Conservation (phyloP, 192 early-diverging fungal species). For the Coemansia guatemalensis region DNA sequence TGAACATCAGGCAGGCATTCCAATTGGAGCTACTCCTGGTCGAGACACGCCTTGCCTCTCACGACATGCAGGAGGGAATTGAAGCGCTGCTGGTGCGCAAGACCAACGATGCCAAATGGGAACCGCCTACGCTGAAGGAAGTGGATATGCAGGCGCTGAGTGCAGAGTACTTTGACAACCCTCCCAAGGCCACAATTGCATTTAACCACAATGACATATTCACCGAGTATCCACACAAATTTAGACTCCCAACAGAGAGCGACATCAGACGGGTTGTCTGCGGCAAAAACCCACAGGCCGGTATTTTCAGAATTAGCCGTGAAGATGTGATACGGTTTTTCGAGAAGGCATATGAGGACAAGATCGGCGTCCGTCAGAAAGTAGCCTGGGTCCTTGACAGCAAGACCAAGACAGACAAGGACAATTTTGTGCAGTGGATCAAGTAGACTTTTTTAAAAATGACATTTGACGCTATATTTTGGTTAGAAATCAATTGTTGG, state of each 20-base stretch:
- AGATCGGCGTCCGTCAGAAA: constrained; percentile 68
- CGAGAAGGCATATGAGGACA: constrained; percentile 56
- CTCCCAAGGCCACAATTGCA: constrained; percentile 23
- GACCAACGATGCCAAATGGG: constrained; percentile 64
- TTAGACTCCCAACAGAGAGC: constrained; percentile 64
- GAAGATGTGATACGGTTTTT: constrained; percentile 64
- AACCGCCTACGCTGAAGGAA: constrained; percentile 58
- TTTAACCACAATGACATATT: constrained; percentile 51
- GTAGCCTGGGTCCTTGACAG: constrained; percentile 12
- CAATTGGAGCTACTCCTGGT: too few species aligned
- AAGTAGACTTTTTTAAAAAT: too few species aligned
- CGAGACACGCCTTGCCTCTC: too few species aligned
- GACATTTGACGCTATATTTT: too few species aligned
- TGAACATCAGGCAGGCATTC: too few species aligned
- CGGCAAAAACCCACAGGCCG: constrained; percentile 65
- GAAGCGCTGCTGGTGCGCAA: constrained; percentile 74
- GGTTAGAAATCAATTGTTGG: too few species aligned
- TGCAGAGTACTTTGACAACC: constrained; percentile 57
- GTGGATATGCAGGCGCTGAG: constrained; percentile 56
- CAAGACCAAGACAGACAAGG: too few species aligned
- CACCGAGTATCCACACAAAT: constrained; percentile 62
- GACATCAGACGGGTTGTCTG: constrained; percentile 65
- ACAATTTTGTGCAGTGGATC: too few species aligned
- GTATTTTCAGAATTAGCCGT: constrained; percentile 56
- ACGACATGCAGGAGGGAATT: constrained; percentile 87